Evolutionary conservation across 129 eudicot genomes (phyloP), one percentile per base, ranked within the genome.

Genomic region (Apium graveolens): DNA sequence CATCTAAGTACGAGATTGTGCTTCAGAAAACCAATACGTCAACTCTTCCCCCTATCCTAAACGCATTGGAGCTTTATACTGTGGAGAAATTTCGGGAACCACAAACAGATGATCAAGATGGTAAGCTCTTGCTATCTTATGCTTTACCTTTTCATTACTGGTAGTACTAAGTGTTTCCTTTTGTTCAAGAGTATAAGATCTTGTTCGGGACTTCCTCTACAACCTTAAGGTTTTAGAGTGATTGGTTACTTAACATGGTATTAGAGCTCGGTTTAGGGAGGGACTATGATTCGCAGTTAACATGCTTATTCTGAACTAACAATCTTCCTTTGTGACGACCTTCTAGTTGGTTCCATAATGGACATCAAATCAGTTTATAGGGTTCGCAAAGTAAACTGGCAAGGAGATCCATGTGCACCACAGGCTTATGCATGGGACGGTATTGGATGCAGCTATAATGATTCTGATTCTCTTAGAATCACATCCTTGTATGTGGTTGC

Each of bases 321-420:
- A 9, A 43, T 43, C 45, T 43, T 43, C 45, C 45, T 10, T 43
- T 49, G 57, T 5, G n/a, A 49, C 17, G n/a, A 49, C 17, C 21
- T 48, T 1, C 41, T 29, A 66, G 72, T 1, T 11, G 72, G 10
- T 29, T 34, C 72, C 18, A 31, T 66, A 6, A 32, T 66, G 8
- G 39, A 31, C n/a, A 66, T 66, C 8, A 66, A 66, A 24, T 32
- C 72, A 1, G 18, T 13, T 17, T 66, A 66, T 66, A 29, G 17
- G 41, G 39, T 66, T 29, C 41, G 1, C 1, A 32, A 12, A 66
- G 5, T 18, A 14, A 31, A 66, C 39, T 66, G 42, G 93, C 87
- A 89, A 83, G 91, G 89, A 43, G 93, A 89, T 81, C 87, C 93
- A 13, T 89, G 91, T 81, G 72, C 46, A 27, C 89, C 93, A 16